Conservation (phyloP, 139 green algal species). For the Ettlia oleoabundans region DNA sequence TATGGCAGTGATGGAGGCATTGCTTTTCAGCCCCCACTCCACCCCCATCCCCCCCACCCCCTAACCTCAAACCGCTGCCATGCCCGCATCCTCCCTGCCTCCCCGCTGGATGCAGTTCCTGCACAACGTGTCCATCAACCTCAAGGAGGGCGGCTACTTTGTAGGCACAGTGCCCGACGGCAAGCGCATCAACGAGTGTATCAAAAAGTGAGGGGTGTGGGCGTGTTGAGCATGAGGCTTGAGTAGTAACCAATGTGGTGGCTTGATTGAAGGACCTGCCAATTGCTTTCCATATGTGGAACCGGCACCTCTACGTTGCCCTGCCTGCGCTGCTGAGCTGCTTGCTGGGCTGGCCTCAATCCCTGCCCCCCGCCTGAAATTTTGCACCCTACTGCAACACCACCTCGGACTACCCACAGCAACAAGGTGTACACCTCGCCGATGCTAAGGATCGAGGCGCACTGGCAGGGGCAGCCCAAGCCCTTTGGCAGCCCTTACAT, state of each 20-base stretch:
- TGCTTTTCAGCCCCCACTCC: no score
- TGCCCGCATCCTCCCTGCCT: not conserved
- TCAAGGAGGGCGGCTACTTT: conserved; percentile 88
- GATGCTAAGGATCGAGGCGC: conserved; percentile 72
- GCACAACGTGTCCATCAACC: conserved; percentile 81
- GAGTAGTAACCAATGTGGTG: no score
- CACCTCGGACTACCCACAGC: not conserved
- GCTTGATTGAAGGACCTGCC: no score
- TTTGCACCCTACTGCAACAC: no score
- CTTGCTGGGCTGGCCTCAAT: no score
- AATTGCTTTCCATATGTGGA: no score
- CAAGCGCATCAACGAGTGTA: conserved; percentile 63
- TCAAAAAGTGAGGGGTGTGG: conserved; percentile 16
- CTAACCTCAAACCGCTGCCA: not conserved
- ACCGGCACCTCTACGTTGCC: no score
- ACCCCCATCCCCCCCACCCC: not conserved
- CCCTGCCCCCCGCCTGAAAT: not conserved
- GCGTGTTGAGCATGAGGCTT: no score
- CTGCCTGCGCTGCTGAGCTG: not conserved
- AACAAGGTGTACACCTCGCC: conserved; percentile 32
- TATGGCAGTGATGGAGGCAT: no score
- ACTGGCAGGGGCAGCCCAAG: conserved; percentile 57
- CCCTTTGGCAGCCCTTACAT: conserved; percentile 77
- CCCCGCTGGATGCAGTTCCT: conserved; percentile 58
- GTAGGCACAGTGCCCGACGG: conserved; percentile 84